Evolutionary conservation across 2,329 filamentous ascomycete species (phyloP).

Genomic region (Talaromyces sp.): DNA sequence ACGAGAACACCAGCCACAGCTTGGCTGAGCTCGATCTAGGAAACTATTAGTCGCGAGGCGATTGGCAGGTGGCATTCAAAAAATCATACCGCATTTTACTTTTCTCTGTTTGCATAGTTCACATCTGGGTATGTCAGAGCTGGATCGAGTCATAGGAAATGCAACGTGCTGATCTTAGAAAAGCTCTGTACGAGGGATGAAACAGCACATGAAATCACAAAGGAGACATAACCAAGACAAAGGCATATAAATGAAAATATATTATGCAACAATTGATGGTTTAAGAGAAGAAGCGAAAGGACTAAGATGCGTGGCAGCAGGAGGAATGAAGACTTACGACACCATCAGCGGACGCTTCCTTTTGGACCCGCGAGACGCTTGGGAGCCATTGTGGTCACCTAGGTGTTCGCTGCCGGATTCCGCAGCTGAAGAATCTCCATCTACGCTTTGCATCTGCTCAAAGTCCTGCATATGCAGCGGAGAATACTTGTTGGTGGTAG

Average conservation of each 20-base stretch:
- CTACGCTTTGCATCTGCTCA: conserved; percentile 28
- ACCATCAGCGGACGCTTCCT: conserved; percentile 33
- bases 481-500: conserved; percentile 18
- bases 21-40: conserved; percentile 51
- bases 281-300: background rate
- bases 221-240: background rate
- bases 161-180: background rate
- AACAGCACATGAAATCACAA: background rate
- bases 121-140: conserved; percentile 30
- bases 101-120: conserved; percentile 44
- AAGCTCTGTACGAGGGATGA: background rate
- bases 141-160: background rate
- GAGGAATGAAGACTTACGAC: conserved; percentile 26
- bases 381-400: conserved; percentile 23
- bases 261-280: background rate
- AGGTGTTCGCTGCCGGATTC: conserved; percentile 31
- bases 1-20: conserved; percentile 67
- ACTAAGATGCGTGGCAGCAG: background rate
- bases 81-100: conserved; percentile 40
- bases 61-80: background rate
- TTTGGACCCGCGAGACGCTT: conserved; percentile 25
- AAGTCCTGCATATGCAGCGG: conserved; percentile 19
- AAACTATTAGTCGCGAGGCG: background rate
- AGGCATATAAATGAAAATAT: background rate
- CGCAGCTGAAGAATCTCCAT: conserved; percentile 30